Percentiles rank a stretch among this genome's conserved stretches.
Evolutionary conservation across 176 grass and related monocot genomes (phyloP).

Genomic region (Oryza meyeriana): DNA sequence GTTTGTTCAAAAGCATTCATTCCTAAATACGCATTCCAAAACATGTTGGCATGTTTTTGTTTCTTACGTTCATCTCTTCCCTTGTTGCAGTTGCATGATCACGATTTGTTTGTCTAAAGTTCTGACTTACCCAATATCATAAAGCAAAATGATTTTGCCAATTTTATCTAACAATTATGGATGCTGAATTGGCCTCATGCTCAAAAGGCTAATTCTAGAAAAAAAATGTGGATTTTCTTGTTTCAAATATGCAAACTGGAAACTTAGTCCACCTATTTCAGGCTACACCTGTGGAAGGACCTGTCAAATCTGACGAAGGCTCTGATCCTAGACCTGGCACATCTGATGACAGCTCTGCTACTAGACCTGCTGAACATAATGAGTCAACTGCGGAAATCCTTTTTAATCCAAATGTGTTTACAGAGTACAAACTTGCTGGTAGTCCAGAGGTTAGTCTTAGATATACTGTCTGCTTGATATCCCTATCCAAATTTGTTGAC

Average conservation of each 20-base stretch:
- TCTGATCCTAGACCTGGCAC: neutral
- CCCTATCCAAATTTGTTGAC: slow-evolving; percentile 15
- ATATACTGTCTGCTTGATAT: slow-evolving; percentile 30
- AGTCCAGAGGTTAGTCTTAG: slow-evolving; percentile 68
- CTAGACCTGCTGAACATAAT: neutral
- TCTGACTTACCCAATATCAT: neutral
- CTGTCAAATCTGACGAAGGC: slow-evolving; percentile 31
- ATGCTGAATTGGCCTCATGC: neutral
- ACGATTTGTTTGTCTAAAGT: neutral
- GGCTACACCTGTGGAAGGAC: slow-evolving; percentile 37
- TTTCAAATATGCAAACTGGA: slow-evolving; percentile 7
- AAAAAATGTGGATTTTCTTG: neutral
- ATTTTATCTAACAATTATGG: neutral
- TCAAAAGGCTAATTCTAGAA: neutral
- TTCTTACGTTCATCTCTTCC: neutral
- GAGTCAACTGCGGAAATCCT: slow-evolving; percentile 51
- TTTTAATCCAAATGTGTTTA: slow-evolving; percentile 96
- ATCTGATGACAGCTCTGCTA: neutral
- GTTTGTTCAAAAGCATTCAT: slow-evolving; percentile 4
- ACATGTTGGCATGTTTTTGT: neutral
- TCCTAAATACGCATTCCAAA: neutral
- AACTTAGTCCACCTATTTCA: slow-evolving; percentile 28
- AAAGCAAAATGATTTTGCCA: neutral
- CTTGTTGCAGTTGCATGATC: neutral
- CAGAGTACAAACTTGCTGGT: slow-evolving; percentile 88